Base-by-base conservation (phyloP, 2,329 filamentous ascomycete genomes). In the Claviceps humidiphila region DNA sequence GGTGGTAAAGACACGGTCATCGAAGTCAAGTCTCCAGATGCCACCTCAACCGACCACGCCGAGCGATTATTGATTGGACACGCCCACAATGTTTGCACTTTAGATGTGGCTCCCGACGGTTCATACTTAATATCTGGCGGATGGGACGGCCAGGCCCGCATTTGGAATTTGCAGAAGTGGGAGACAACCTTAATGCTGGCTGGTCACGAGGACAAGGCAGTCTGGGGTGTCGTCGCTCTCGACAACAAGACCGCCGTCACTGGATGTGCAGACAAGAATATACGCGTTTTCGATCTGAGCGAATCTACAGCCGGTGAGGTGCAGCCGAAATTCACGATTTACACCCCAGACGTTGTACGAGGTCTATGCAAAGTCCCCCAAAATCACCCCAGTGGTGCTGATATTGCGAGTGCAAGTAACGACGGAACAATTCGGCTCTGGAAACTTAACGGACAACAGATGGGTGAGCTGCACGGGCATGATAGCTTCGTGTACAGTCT, bases 341-440 rank as follows among this genome's bases (percentile, higher is more conserved):
- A 85, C 51, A 88, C 87, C 46, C 81, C 82, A 26, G 88, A 95
- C 59, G 85, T 94, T 39, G 86, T 97, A 50, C 82, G 93, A 55
- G 89, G 90, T n/a, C 75, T 98, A 9, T 91, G 87, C 68, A 83
- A 81, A 60, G 73, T 97, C n/a, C 84, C 88, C 1, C 65, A 74
- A 24, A 80, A 80, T 26, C 87, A 95, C 64, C 76, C 84, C 16
- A 90, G 84, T 22, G 87, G 87, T 13, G 91, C 89, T 17, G 84
- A 95, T n/a, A 90, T 98, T 65, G 93, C 90, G 46, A 95, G 90
- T 44, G 90, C 93, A 16, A 88, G 89, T 59, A 98, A 97, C 62
- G 93, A 98, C 63, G 88, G 89, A 30, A 74, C 90, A 20, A 86
- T 98, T 56, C 81, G 90, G 46, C 68, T 97, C 4, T 98, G 90